Percentiles rank a stretch among this genome's conserved stretches.
phyloP scores from a whole-genome alignment of 345 rosid genomes.

The Pseudoturritis turrita region DNA sequence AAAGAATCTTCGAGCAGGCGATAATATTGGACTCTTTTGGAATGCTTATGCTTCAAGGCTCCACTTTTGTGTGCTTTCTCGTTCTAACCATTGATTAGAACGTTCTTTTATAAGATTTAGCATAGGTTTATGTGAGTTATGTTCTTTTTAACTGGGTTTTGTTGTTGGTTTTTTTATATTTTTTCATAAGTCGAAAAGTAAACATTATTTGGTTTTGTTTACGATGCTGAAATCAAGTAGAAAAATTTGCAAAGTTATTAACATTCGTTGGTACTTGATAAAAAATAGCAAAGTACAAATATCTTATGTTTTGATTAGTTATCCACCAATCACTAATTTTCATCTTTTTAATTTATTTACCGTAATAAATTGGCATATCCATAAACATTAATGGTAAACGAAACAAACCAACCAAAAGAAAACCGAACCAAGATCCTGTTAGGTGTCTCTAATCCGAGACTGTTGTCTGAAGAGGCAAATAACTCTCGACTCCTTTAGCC shows the following conservation, averaged over 20 bases:
- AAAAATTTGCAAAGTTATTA: no score
- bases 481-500: slow-evolving; percentile 55
- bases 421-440: background rate
- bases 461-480: slow-evolving; percentile 52
- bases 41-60: background rate
- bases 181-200: no score
- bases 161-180: no score
- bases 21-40: background rate
- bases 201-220: no score
- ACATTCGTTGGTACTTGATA: no score
- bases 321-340: background rate
- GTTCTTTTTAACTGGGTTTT: no score
- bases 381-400: background rate
- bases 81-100: background rate
- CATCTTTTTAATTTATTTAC: background rate
- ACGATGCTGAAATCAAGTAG: no score
- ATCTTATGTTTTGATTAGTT: background rate
- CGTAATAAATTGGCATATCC: background rate
- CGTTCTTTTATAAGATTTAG: no score
- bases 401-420: slow-evolving; percentile 4
- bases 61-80: background rate
- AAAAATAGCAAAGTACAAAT: no score
- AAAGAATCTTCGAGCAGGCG: background rate
- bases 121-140: no score
- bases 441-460: slow-evolving; percentile 40